Base-by-base conservation (phyloP, 352 stramenopile genomes). In the Thalassiosira pacifica region DNA sequence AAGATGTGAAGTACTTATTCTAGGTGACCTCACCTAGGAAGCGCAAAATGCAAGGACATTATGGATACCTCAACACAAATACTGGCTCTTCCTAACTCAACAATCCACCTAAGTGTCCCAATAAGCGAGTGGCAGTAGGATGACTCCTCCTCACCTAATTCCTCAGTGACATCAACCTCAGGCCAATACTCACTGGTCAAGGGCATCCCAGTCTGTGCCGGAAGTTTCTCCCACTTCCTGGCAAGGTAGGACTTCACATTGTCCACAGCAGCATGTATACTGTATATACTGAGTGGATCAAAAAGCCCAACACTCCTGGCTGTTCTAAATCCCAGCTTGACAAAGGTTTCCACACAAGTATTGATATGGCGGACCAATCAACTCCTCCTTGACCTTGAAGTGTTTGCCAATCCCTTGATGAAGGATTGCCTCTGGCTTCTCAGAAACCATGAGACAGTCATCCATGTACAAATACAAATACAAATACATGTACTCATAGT, bases 1-100 rank as follows among this genome's bases (percentile, higher is more conserved):
- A 88, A 90, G 22, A 90, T 86, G 57, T 82, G 67, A 24, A 79
- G 75, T n/a, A 87, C 53, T 71, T 60, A 34, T 24, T 87, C 24
- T 10, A 89, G 24, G 37, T 91, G 82, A 22, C 77, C 81, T 37
- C 18, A 27, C 59, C 76, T 37, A 55, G 82, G 76, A 3, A 82
- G 52, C 1, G 83, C 83, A 32, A 89, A n/a, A 53, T 79, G 65
- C 27, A 55, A 77, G 2, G 75, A 82, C 71, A 86, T 76, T 71
- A 88, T 84, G 9, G 71, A 85, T 26, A 85, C 66, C 60, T 88
- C 80, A 1, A 71, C 9, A 55, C 13, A 64, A 42, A 90, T 79
- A 32, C 88, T 80, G 52, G 86, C 63, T 52, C 73, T 24, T 22
- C 83, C 83, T 16, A 86, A 24, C 59, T 83, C 74, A 61, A 77